Percentiles rank a stretch among this genome's conserved stretches.
phyloP scores from a whole-genome alignment of 1,284 basidiomycete species.

The Bjerkandera adusta region DNA sequence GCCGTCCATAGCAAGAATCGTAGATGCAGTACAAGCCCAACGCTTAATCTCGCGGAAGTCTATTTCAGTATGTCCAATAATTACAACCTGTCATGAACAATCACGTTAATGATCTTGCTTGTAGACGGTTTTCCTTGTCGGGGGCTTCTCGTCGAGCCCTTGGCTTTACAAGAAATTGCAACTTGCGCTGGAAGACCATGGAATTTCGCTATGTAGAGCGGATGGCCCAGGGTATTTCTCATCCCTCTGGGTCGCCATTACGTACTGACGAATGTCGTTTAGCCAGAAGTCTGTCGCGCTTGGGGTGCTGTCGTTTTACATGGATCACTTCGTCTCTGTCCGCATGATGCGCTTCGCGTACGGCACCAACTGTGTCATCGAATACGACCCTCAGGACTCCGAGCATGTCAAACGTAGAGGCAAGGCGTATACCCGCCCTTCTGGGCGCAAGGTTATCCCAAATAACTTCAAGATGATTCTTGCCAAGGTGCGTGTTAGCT shows the following conservation, averaged over 20 bases:
- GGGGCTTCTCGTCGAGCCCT: constrained; percentile 3
- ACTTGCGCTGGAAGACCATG: background rate
- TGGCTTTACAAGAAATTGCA: background rate
- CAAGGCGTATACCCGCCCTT: constrained; percentile 27
- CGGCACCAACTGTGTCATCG: constrained; percentile 28
- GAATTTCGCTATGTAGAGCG: too few relatives aligned
- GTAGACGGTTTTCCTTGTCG: constrained; percentile 2
- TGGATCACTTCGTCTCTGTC: constrained; percentile 35
- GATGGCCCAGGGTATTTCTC: constrained; percentile 1
- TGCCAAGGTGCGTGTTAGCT: constrained; percentile 25
- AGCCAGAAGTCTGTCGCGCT: constrained; percentile 36
- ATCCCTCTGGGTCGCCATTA: background rate
- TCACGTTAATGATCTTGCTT: background rate
- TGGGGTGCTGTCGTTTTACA: constrained; percentile 34
- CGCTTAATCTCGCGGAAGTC: background rate
- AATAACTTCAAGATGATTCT: constrained; percentile 34
- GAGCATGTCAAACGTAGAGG: constrained; percentile 32
- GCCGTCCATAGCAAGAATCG: constrained; percentile 24
- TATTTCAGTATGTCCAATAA: constrained; percentile 2
- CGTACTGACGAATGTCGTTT: background rate
- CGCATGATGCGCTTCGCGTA: constrained; percentile 35
- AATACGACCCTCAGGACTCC: constrained; percentile 28
- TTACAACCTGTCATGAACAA: background rate
- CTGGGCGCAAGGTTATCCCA: constrained; percentile 31
- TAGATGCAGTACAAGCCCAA: background rate